Percentiles rank a stretch among this genome's conserved stretches.
These are phyloP conservation scores for Rhizopogon roseolus DNA, from an alignment of 768 basidiomycete species.

Conservation along the genomic window DNA sequence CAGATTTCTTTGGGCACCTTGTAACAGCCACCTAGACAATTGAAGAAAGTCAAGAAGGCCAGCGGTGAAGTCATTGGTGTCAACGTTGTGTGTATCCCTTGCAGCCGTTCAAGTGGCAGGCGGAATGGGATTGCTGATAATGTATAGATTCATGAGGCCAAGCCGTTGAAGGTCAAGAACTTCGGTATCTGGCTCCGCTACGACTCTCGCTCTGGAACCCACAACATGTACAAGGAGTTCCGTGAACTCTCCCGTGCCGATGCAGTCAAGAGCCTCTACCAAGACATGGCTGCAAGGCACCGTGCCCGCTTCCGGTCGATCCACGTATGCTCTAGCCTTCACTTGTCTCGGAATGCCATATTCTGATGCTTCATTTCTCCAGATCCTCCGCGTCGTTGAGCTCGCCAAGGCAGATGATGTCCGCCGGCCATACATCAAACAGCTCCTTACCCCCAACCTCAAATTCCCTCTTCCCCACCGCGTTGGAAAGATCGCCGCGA, in stretches of 20 bases:
- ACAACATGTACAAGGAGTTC: slow-evolving; percentile 99
- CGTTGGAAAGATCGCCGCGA: slow-evolving; percentile 70
- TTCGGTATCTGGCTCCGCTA: slow-evolving; percentile 99
- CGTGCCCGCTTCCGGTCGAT: slow-evolving; percentile 99
- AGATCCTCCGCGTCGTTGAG: slow-evolving; percentile 98
- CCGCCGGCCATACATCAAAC: slow-evolving; percentile 97
- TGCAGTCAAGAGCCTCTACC: slow-evolving; percentile 95
- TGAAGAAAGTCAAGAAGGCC: slow-evolving; percentile 99
- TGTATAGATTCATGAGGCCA: slow-evolving; percentile 91
- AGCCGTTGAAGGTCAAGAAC: slow-evolving; percentile 98
- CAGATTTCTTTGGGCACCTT: neutral
- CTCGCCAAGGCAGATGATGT: slow-evolving; percentile 88
- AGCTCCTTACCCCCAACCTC: slow-evolving; percentile 84
- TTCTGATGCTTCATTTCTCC: neutral
- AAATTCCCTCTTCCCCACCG: slow-evolving; percentile 98
- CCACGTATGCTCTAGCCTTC: slow-evolving; percentile 55
- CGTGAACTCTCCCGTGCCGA: slow-evolving; percentile 92
- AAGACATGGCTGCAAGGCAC: slow-evolving; percentile 99
- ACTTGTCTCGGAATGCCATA: neutral
- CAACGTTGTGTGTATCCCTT: slow-evolving; percentile 85
- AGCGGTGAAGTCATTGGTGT: slow-evolving; percentile 98
- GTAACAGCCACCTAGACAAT: slow-evolving; percentile 50
- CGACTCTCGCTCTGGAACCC: slow-evolving; percentile 98
- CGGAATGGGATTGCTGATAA: slow-evolving; percentile 64
- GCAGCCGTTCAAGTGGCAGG: slow-evolving; percentile 85